Evolutionary conservation across 176 grass and related monocot species (phyloP).

Genomic region (Aechmea fasciata): DNA sequence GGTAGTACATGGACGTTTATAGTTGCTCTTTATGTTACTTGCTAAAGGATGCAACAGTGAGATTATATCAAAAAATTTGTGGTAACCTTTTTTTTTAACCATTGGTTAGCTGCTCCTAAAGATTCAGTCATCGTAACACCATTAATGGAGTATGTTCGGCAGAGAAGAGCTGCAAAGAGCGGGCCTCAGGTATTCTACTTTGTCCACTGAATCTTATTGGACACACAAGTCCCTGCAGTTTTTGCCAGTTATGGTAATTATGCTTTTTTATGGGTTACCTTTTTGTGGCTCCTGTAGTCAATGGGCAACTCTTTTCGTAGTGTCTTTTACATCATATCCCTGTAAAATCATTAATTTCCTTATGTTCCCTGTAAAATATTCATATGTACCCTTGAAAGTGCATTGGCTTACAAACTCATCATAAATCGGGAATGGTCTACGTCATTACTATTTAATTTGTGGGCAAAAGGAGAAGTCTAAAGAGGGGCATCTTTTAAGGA

Average conservation of each 20-base stretch:
- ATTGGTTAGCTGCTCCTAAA: slow-evolving; percentile 10
- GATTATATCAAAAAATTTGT: background rate
- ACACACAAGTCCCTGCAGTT: background rate
- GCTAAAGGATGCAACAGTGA: background rate
- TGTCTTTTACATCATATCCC: no score
- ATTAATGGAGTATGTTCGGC: slow-evolving; percentile 25
- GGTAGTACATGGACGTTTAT: no score
- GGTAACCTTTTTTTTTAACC: background rate
- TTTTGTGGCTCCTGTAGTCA: background rate
- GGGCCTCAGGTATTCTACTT: slow-evolving; percentile 11
- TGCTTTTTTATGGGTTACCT: background rate
- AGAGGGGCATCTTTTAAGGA: background rate
- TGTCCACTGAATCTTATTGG: background rate
- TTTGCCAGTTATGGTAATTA: background rate
- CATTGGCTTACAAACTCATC: no score
- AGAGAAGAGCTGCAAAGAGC: slow-evolving; percentile 24
- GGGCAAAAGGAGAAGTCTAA: background rate
- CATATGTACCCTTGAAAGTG: no score
- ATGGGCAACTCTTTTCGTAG: no score
- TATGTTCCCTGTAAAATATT: no score
- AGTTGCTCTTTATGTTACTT: background rate
- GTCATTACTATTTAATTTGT: no score
- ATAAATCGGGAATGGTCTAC: no score
- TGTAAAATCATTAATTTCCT: no score
- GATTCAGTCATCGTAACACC: slow-evolving; percentile 18